Evolutionary conservation across 2,329 filamentous ascomycete species (phyloP), one percentile per base, ranked within the genome.

Genomic region (Ceratocystis smalleyi): DNA sequence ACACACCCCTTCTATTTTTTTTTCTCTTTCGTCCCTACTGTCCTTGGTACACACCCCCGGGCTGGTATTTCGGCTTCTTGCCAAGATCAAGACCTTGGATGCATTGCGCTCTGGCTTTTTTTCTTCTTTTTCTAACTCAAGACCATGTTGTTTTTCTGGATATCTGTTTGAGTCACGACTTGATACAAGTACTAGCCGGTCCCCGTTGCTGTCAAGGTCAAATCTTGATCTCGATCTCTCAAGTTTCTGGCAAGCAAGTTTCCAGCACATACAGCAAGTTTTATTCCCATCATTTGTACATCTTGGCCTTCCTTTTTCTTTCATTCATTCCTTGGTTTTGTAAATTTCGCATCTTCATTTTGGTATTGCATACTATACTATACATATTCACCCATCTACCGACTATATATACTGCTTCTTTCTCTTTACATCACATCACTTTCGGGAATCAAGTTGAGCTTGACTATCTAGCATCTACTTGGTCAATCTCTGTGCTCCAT

Each of bases 401-500:
- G 27, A 22, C 43, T 55, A 61, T 65, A 57, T 55, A 49, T 55
- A 40, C 22, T 49, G 22, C 27, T 15, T 43, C 27, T 35, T 55
- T n/a, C 27, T 54, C 47, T 27, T 30, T 43, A 17, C 32, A 45
- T 49, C n/a, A 40, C 47, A 27, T 35, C 30, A 62, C 27, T 22
- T 19, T 30, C 12, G 3, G n/a, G 27, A 22, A 19, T 55, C 43
- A 63, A 54, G 45, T 63, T 63, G 27, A 54, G 45, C 43, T 35
- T 55, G 45, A 24, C 30, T 32, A 63, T 15, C 45, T 10, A 59
- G 57, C 62, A 45, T 63, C 61, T 63, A 61, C 24, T 65, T 61
- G 59, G 35, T 45, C 64, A 64, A 49, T 55, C 35, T 62, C 27
- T 55, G 55, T 54, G 59, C 63, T 65, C 59, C 24, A 59, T 64